A percentile compares a stretch with the other conserved stretches of the same genome.
Evolutionary conservation across 352 stramenopile genomes (phyloP).

Genomic region (Globisporangium lucens): DNA sequence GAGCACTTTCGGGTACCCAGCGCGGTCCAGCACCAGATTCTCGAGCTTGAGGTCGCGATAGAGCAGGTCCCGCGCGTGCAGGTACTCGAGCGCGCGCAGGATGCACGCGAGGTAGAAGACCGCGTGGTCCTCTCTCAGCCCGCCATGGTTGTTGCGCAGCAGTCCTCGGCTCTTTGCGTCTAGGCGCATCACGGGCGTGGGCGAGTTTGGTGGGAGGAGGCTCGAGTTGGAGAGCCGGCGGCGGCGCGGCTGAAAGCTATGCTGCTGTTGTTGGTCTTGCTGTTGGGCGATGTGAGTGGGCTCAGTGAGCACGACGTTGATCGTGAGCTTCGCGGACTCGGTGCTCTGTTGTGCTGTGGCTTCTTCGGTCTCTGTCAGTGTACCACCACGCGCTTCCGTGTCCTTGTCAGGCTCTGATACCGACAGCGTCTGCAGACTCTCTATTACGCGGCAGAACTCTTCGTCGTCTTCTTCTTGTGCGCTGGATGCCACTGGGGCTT

Average conservation of each 20-base stretch:
- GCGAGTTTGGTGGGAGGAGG: conserved; percentile 1
- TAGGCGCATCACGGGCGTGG: conserved; percentile 14
- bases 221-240: not conserved
- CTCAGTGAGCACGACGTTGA: not conserved
- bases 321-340: not conserved
- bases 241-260: not conserved
- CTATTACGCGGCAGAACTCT: not conserved
- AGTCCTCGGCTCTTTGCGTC: conserved; percentile 34
- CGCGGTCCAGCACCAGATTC: conserved; percentile 82
- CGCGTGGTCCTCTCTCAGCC: conserved; percentile 51
- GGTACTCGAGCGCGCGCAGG: conserved; percentile 66
- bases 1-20: conserved; percentile 86
- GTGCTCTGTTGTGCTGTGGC: not conserved
- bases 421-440: not conserved
- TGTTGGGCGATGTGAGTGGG: not conserved
- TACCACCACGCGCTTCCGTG: conserved; percentile 3
- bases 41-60: conserved; percentile 92
- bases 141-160: conserved; percentile 41
- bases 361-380: conserved; percentile 1
- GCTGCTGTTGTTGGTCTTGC: conserved; percentile 3
- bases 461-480: not conserved
- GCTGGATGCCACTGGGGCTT: not conserved
- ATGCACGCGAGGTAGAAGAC: conserved; percentile 93
- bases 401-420: conserved; percentile 1
- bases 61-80: conserved; percentile 65